Conservation (phyloP, 225 moss, liverwort and hornwort genomes). For the Antitrichia curtipendula region DNA sequence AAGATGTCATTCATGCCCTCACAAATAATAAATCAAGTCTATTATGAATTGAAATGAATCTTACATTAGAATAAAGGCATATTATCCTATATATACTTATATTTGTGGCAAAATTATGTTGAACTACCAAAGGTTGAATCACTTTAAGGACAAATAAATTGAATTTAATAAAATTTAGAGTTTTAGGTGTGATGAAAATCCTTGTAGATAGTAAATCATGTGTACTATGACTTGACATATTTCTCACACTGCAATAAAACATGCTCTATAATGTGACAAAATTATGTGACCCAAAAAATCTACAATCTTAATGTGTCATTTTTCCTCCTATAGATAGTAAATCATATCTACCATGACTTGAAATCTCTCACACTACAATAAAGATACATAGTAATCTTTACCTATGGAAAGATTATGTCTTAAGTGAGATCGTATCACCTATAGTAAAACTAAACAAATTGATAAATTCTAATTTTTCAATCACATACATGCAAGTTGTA, state of each 20-base stretch:
- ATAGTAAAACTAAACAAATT: not conserved
- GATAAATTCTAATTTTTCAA: not conserved
- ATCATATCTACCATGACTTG: not conserved
- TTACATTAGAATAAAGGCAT: not conserved
- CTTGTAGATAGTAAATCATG: accelerated
- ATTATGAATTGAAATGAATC: not conserved
- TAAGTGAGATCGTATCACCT: not conserved
- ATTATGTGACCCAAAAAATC: not conserved
- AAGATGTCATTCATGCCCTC: not conserved
- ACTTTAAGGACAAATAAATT: not conserved
- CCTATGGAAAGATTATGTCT: not conserved
- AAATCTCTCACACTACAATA: not conserved
- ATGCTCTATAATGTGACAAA: not conserved
- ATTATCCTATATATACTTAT: accelerated
- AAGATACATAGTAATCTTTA: not conserved
- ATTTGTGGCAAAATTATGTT: not conserved
- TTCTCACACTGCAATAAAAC: not conserved
- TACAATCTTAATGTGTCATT: not conserved
- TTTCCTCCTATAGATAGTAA: not conserved
- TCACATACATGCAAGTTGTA: not conserved
- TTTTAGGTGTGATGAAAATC: not conserved
- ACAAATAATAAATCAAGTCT: not conserved
- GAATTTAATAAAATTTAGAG: not conserved
- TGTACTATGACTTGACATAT: not conserved
- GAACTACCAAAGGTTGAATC: not conserved